Evolutionary conservation across 441 rosid species (phyloP), one percentile per base, ranked within the genome.

Genomic region (Croton laevigatus): DNA sequence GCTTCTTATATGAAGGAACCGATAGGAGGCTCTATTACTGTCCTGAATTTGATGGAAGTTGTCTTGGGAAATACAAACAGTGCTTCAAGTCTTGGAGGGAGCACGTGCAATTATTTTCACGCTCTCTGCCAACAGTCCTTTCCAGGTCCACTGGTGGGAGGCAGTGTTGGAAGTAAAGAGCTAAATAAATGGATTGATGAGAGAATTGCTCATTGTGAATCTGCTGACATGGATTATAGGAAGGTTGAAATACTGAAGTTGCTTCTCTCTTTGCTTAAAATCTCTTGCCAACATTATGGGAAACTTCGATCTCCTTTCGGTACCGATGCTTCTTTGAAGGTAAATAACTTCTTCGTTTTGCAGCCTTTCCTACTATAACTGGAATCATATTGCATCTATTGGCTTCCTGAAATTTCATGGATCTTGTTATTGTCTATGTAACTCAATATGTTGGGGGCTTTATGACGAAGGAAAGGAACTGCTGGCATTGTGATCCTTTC

Each of bases 121-220:
- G 78, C 82, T 75, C 84, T 96, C 66, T 74, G 87, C 80, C 91
- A 91, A 76, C 93, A 87, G 72, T 82, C 88, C 62, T 91, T 91
- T 82, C 90, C 97, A 40, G 98, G 99, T 73, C 99, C 99, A 42
- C 82, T 96, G 87, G 93, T 87, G 79, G 99, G 99, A 67, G 98
- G 99, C 67, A 93, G 65, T 85, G 94, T 75, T 72, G 94, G 98
- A 77, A 87, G 78, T 78, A 93, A 90, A 83, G 99, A 96, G 63
- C 82, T 96, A 75, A 76, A 90, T 81, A 96, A 87, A 82, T 96
- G 99, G 99, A 79, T 93, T 69, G 99, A 93, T 81, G 98, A 96
- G 79, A 88, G 93, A 81, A 82, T 91, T 82, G 75, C 79, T 14
- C 72, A 74, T 34, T 89, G 87, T 81, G 97, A 90, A 75, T 84